phyloP scores from a whole-genome alignment of 305 asterid species.

The Fraxinus dipetala region DNA sequence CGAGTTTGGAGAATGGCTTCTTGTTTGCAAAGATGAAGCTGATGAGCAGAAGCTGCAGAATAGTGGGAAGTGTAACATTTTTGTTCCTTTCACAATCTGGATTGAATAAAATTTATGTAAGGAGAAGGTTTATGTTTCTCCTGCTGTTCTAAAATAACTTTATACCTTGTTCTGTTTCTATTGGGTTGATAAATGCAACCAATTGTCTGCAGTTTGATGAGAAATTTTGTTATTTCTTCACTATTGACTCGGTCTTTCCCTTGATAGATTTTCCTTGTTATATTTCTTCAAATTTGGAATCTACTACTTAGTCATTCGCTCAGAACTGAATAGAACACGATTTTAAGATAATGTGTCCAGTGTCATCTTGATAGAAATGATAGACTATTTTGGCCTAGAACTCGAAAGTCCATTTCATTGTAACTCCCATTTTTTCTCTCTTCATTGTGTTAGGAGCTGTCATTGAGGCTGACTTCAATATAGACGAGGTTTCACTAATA shows the following conservation, averaged over 20 bases:
- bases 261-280: not conserved
- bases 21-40: slow-evolving; percentile 29
- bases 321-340: not conserved
- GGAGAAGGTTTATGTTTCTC: slow-evolving; percentile 25
- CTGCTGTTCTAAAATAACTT: not conserved
- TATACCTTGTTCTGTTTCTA: not conserved
- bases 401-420: not conserved
- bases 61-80: slow-evolving; percentile 18
- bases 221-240: not conserved
- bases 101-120: not conserved
- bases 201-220: not conserved
- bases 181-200: not conserved
- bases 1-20: slow-evolving; percentile 9
- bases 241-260: not conserved
- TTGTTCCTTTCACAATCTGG: not conserved
- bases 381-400: slow-evolving; percentile 1
- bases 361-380: slow-evolving; percentile 10
- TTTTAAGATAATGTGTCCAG: not conserved
- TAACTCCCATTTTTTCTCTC: not conserved
- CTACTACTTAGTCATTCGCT: not conserved
- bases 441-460: not conserved
- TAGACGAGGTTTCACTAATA: not conserved
- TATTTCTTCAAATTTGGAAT: not conserved
- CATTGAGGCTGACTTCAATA: not conserved
- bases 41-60: slow-evolving; percentile 31